Percentiles rank a stretch among this genome's conserved stretches.
Conservation (phyloP, 768 basidiomycete genomes). For the Clitopilus passeckerianus region DNA sequence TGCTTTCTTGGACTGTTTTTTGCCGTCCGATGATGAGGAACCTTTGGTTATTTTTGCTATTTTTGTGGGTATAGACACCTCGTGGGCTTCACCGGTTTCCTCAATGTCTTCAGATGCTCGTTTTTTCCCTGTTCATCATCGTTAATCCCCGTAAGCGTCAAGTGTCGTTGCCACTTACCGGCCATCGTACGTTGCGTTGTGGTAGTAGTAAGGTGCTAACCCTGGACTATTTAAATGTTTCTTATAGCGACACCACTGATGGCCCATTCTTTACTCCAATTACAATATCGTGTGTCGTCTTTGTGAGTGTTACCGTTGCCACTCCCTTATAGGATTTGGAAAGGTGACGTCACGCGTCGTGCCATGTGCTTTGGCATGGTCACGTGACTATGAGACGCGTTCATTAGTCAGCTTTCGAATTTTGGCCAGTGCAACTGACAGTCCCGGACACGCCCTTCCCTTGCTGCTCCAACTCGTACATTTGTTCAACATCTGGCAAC, state of each 20-base stretch:
- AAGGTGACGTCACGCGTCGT: slow-evolving; percentile 16
- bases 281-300: slow-evolving; percentile 1
- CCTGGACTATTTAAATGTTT: neutral
- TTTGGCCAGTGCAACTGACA: neutral
- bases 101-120: slow-evolving; percentile 35
- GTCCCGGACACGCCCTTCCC: neutral
- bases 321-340: neutral
- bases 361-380: neutral
- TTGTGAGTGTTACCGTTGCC: slow-evolving; percentile 5
- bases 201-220: neutral
- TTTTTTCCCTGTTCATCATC: slow-evolving; percentile 29
- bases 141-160: neutral
- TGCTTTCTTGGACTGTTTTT: slow-evolving; percentile 33
- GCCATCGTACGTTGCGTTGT: slow-evolving; percentile 6
- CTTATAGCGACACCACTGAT: neutral
- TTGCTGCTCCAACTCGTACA: neutral
- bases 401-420: neutral
- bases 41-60: slow-evolving; percentile 38
- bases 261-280: neutral
- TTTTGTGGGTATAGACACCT: slow-evolving; percentile 43
- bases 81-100: slow-evolving; percentile 5
- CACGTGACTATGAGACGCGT: neutral
- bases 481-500: neutral
- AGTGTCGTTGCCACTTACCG: slow-evolving; percentile 2
- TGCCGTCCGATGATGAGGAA: slow-evolving; percentile 22